Evolutionary conservation across 179 eudicot species (phyloP).

Genomic region (Sideroxylon spinosum): DNA sequence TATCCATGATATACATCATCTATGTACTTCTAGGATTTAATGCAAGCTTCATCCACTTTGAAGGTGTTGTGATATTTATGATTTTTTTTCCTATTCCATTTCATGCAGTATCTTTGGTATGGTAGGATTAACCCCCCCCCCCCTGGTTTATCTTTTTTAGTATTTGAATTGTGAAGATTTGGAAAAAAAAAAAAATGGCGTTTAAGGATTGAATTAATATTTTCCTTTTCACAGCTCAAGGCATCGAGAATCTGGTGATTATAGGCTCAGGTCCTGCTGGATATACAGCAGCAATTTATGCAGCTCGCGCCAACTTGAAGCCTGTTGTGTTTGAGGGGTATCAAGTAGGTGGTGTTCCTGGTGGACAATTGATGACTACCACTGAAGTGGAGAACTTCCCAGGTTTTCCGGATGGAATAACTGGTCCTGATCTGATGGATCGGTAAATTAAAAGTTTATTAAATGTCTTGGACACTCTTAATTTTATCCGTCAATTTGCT

Average conservation of each 20-base stretch:
- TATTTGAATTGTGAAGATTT: neutral
- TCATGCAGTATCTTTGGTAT: neutral
- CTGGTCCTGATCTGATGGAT: conserved; percentile 98
- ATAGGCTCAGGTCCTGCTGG: conserved; percentile 99
- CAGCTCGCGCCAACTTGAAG: conserved; percentile 95
- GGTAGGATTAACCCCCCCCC: neutral
- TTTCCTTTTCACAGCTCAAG: conserved; percentile 42
- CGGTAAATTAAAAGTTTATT: conserved; percentile 38
- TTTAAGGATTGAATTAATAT: neutral
- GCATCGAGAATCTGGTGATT: conserved; percentile 81
- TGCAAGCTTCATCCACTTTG: neutral
- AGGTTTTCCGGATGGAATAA: conserved; percentile 97
- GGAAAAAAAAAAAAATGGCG: neutral
- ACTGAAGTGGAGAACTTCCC: conserved; percentile 99
- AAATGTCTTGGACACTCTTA: conserved; percentile 10
- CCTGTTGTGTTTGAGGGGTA: conserved; percentile 96
- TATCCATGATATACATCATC: no score
- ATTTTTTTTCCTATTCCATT: neutral
- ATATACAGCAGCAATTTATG: conserved; percentile 97
- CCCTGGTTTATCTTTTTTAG: neutral
- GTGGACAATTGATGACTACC: conserved; percentile 98
- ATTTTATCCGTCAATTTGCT: neutral
- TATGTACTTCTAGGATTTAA: neutral
- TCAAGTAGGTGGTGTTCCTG: conserved; percentile 96
- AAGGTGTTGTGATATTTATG: neutral